phyloP scores from a whole-genome alignment of 2,329 filamentous ascomycete species.

The Erysiphe pulchra region DNA sequence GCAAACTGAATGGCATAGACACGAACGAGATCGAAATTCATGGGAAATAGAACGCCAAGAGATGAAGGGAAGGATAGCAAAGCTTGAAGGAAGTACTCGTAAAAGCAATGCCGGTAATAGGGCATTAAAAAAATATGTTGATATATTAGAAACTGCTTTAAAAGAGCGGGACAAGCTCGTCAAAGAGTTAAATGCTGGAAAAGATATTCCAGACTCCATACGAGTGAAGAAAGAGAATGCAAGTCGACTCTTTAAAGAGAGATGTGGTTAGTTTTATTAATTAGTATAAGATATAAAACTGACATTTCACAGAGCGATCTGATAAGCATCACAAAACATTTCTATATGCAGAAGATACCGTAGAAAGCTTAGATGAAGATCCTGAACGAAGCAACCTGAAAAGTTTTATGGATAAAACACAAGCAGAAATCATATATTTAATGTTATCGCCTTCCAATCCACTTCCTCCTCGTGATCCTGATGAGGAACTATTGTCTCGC shows the following conservation, averaged over 20 bases:
- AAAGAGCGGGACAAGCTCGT: conserved; percentile 59
- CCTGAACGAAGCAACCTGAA: conserved; percentile 27
- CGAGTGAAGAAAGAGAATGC: conserved; percentile 2
- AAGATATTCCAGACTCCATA: conserved; percentile 17
- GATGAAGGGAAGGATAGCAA: conserved; percentile 94
- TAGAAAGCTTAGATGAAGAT: conserved; percentile 11
- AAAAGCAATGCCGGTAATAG: conserved; percentile 75
- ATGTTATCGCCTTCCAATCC: conserved; percentile 43
- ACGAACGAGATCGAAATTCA: conserved; percentile 88
- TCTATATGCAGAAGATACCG: conserved; percentile 21
- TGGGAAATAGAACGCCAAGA: conserved; percentile 99
- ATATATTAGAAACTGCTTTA: conserved; percentile 68
- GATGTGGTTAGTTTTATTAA: conserved; percentile 20
- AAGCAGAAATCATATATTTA: conserved; percentile 37
- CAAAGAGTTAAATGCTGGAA: conserved; percentile 21
- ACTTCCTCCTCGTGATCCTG: conserved; percentile 32
- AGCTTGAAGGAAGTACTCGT: conserved; percentile 69
- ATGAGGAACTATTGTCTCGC: conserved; percentile 33
- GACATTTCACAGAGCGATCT: conserved; percentile 3
- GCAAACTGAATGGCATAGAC: conserved; percentile 95
- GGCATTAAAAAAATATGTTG: conserved; percentile 70
- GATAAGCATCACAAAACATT: conserved; percentile 13
- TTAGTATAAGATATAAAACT: background rate
- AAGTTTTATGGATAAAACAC: conserved; percentile 37
- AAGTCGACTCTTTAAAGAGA: conserved; percentile 15